A percentile compares a stretch with the other conserved stretches of the same genome.
phyloP scores from a whole-genome alignment of 768 basidiomycete species.

The Coprinellus micaceus region DNA sequence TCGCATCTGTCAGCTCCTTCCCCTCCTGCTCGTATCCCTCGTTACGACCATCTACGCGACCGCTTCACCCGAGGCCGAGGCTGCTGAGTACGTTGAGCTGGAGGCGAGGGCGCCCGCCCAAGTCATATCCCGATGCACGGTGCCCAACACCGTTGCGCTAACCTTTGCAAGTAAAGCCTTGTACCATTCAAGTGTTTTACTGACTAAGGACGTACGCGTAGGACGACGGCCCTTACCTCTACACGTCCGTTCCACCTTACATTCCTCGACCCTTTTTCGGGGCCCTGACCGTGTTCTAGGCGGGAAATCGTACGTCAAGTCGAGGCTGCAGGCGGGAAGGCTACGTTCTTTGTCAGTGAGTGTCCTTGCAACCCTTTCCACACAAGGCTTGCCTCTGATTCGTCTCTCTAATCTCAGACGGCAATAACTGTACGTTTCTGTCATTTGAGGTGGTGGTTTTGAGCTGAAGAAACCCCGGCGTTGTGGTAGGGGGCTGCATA shows the following conservation, averaged over 20 bases:
- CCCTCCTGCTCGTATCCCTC: no score
- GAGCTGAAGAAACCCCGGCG: no score
- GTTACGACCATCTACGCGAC: no score
- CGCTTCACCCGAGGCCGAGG: no score
- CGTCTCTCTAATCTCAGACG: constrained; percentile 25
- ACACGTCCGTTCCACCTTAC: constrained; percentile 22
- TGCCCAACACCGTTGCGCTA: constrained; percentile 35
- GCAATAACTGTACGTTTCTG: constrained; percentile 31
- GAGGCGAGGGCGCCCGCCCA: background rate
- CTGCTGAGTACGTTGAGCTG: no score
- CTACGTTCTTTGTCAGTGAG: constrained; percentile 41
- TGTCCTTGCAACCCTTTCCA: constrained; percentile 1
- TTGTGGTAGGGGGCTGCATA: no score
- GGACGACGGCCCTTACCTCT: constrained; percentile 35
- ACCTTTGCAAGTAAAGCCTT: constrained; percentile 31
- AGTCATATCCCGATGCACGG: constrained; percentile 31
- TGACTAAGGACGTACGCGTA: constrained; percentile 5
- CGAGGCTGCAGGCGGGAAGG: constrained; percentile 27
- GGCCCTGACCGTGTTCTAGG: constrained; percentile 21
- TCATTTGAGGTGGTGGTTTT: no score
- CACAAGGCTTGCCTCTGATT: background rate
- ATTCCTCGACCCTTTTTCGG: background rate
- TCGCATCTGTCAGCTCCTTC: no score
- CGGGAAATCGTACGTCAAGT: constrained; percentile 27
- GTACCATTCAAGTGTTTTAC: background rate